These are phyloP conservation scores for Sclerotinia trifoliorum DNA, from an alignment of 2,329 filamentous ascomycete genomes.

Conservation along the genomic window DNA sequence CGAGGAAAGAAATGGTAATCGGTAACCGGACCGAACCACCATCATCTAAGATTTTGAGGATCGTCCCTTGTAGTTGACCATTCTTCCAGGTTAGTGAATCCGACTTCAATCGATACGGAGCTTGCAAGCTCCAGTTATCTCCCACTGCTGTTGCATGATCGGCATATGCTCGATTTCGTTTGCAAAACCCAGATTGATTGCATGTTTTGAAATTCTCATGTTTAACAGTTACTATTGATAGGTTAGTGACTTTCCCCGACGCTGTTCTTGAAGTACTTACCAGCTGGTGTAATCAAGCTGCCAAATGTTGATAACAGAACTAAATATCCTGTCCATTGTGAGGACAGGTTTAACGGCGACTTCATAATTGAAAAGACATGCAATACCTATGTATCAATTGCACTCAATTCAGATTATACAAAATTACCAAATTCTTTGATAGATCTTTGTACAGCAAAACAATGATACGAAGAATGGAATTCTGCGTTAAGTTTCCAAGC, in stretches of 20 bases:
- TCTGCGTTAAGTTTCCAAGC: constrained; percentile 25
- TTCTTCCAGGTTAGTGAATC: constrained; percentile 73
- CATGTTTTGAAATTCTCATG: constrained; percentile 98
- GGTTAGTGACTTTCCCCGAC: constrained; percentile 21
- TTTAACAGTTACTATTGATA: constrained; percentile 71
- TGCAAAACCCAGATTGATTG: constrained; percentile 94
- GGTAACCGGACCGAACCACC: constrained; percentile 75
- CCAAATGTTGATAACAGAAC: constrained; percentile 58
- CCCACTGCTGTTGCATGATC: constrained; percentile 68
- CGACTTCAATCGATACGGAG: constrained; percentile 75
- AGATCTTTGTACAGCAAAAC: neutral
- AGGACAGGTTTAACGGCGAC: constrained; percentile 46
- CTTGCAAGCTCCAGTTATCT: constrained; percentile 60
- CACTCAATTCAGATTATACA: neutral
- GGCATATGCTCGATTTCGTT: constrained; percentile 86
- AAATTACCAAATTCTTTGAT: neutral
- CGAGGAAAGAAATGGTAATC: constrained; percentile 81
- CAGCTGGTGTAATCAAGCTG: constrained; percentile 61
- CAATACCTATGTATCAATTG: constrained; percentile 9
- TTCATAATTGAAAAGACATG: constrained; percentile 29
- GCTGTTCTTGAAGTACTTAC: constrained; percentile 47
- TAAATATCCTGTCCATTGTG: constrained; percentile 64
- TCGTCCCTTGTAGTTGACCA: constrained; percentile 73
- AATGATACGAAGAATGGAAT: constrained; percentile 10
- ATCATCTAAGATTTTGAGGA: constrained; percentile 75